Evolutionary conservation across 805 yeast species (phyloP).

Genomic region (Saccharomyces cerevisiae): DNA sequence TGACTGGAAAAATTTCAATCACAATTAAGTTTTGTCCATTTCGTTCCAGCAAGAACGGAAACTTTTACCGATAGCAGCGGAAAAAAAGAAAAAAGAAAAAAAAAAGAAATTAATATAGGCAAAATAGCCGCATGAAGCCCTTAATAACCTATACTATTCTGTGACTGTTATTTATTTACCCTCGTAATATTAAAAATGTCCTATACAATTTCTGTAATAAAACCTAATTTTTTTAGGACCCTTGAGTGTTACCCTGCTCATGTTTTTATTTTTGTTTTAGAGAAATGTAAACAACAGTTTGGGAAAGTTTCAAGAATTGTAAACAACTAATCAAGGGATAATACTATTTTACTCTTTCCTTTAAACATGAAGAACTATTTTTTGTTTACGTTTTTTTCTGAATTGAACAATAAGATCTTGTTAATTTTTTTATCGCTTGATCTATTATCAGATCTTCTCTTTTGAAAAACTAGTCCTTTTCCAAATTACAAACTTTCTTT

Average conservation of each 20-base stretch:
- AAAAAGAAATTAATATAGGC: neutral
- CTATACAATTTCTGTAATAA: neutral
- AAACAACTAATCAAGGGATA: neutral
- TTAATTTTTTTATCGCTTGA: neutral
- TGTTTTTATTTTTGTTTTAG: neutral
- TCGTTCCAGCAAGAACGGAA: neutral
- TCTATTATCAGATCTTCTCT: neutral
- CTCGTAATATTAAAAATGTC: neutral
- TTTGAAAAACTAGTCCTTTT: neutral
- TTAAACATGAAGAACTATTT: neutral
- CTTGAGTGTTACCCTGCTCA: neutral
- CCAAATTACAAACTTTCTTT: neutral
- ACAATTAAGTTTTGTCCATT: neutral
- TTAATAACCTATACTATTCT: neutral
- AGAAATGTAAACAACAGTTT: neutral
- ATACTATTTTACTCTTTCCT: neutral
- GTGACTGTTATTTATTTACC: too few relatives aligned
- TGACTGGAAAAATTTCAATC: neutral
- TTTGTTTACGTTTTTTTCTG: neutral
- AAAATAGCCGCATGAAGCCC: neutral
- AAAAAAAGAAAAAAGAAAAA: neutral
- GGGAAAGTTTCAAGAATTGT: neutral
- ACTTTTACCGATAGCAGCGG: neutral
- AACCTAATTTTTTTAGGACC: neutral
- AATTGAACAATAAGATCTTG: neutral